Evolutionary conservation across 371 early-diverging fungal genomes (phyloP), one percentile per base, ranked within the genome.

Genomic region (Saksenaea vasiformis): DNA sequence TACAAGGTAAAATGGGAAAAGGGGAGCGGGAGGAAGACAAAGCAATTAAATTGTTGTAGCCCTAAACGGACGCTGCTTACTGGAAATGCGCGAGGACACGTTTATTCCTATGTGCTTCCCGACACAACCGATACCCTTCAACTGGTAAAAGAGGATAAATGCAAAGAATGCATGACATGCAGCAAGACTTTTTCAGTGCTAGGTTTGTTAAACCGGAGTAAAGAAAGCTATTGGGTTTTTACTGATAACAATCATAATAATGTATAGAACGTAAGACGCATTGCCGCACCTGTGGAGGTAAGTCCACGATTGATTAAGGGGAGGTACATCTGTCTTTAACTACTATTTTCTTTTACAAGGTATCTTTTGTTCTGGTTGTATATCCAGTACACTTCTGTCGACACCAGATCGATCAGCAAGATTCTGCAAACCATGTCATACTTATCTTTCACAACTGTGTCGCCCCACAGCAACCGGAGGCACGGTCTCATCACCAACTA

Each of bases 101-200:
- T 92, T 4, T 74, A 79, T 66, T 62, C 85, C 0, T 92, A 86
- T 80, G 85, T 86, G 1, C 61, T 91, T 13, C 90, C 91, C 0
- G 91, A 92, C 64, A 85, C 87, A 9, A 83, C 85, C 22, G 87
- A 87, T 27, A 86, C 88, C 7, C 72, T 82, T 8, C 91, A 92
- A 65, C 87, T 77, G 64, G 78, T 79, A 65, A 77, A 81, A 51
- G 84, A 85, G 54, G 90, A 90, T 19, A 71, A 75, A 13, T 74
- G 67, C 43, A 81, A 77, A 31, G 79, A 85, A 7, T 91, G 92
- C 61, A 80, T 86, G 72, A 74, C 67, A 4, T 91, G 92, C 60
- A 61, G 54, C 34, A 74, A 69, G 35, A 68, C 76, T 15, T 88
- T 88, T 56, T 77, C 87, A 34, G 89, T 88, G n/a, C 62, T 89